Evolutionary conservation across 352 stramenopile genomes (phyloP), one percentile per base, ranked within the genome.

Genomic region (Aphanomyces stellatus): DNA sequence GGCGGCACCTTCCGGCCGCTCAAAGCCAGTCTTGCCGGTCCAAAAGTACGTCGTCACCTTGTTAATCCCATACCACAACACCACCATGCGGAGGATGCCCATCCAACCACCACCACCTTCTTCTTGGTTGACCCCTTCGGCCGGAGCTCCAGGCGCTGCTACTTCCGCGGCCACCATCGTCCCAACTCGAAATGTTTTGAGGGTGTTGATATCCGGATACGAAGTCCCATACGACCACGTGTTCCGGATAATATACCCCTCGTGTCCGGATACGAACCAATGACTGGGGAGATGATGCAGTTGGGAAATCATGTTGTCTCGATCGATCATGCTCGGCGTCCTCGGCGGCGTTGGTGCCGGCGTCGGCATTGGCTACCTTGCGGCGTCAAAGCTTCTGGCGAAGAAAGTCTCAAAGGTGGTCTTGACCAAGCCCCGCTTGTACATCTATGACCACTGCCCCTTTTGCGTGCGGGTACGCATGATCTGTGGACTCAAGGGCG

Each of bases 21-120:
- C 60, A 33, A 46, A 42, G 37, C 37, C 51, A 31, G 55, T 27
- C 28, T 24, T 69, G 61, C 49, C 69, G 62, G n/a, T 70, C 19
- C 37, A 64, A 8, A 88, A 72, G 35, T 76, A 70, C 51, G 72
- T 74, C 60, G 82, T 77, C 51, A 79, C 76, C 41, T 77, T 73
- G 51, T 88, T 79, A 62, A 94, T 80, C 35, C 81, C 74, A 75
- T 94, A 94, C 79, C 85, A 94, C 64, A 92, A 80, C 66, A 83
- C 74, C n/a, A 90, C 46, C 72, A 91, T 84, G 69, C 82, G 85
- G 33, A 90, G 49, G 33, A 57, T 33, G 10, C 49, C 46, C 64
- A 88, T 72, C 37, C 83, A 59, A 28, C 37, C 19, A 17, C 27
- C 17, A 30, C 41, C 41, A 46, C 57, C 28, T 19, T 37, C n/a